Evolutionary conservation across 148 eudicot species (phyloP).

Genomic region (Dysphania ambrosioides): DNA sequence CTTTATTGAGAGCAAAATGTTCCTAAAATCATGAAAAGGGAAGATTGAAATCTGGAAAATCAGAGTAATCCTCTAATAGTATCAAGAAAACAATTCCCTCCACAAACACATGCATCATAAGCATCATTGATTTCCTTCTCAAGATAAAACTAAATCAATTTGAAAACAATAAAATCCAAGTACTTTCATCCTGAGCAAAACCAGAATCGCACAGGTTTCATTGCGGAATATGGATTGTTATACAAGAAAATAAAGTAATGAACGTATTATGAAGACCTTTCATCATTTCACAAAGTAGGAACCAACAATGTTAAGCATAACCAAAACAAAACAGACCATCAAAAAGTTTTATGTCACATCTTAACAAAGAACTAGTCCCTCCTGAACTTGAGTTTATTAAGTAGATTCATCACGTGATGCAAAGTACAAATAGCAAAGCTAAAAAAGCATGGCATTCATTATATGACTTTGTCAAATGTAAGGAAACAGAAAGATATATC

Average conservation of each 20-base stretch:
- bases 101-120: neutral
- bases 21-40: constrained; percentile 46
- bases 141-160: neutral
- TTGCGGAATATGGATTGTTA: no score
- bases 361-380: neutral
- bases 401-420: neutral
- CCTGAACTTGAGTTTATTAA: neutral
- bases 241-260: neutral
- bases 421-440: neutral
- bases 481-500: neutral
- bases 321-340: neutral
- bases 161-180: neutral
- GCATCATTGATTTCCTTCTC: neutral
- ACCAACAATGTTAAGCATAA: neutral
- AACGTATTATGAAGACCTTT: neutral
- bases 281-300: neutral
- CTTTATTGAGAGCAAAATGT: constrained; percentile 52
- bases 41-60: neutral
- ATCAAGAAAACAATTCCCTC: neutral
- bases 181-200: neutral
- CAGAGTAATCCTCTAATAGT: neutral
- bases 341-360: neutral
- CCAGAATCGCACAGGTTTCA: neutral
- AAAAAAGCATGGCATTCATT: neutral
- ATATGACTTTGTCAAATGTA: neutral